Percentiles rank a stretch among this genome's conserved stretches.
These are phyloP conservation scores for Microcyclosporella mali DNA, from an alignment of 2,329 filamentous ascomycete species.

Conservation along the genomic window DNA sequence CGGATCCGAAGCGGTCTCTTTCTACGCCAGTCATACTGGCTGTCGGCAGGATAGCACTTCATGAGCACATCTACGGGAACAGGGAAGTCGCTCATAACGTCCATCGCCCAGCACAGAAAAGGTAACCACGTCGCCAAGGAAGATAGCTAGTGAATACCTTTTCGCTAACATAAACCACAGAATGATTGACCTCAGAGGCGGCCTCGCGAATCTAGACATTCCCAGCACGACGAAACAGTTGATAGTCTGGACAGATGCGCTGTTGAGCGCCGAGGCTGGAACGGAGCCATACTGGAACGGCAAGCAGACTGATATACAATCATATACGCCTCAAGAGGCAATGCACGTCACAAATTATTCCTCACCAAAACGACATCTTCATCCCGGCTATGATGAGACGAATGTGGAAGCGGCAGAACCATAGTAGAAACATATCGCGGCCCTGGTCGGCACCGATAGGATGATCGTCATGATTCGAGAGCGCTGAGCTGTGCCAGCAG, in stretches of 20 bases:
- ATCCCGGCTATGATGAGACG: slow-evolving; percentile 13
- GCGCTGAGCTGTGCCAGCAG: no score
- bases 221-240: slow-evolving; percentile 13
- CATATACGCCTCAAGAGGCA: slow-evolving; percentile 15
- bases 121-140: slow-evolving; percentile 1
- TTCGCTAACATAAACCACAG: slow-evolving; percentile 2
- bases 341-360: slow-evolving; percentile 15
- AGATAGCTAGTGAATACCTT: not conserved
- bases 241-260: slow-evolving; percentile 16
- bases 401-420: no score
- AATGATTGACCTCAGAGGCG: slow-evolving; percentile 17
- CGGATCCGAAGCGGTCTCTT: slow-evolving; percentile 15
- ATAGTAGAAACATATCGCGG: no score
- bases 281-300: slow-evolving; percentile 12
- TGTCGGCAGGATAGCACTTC: slow-evolving; percentile 21
- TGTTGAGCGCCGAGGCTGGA: slow-evolving; percentile 13
- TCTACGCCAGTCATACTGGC: slow-evolving; percentile 21
- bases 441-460: no score
- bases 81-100: slow-evolving; percentile 14
- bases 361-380: slow-evolving; percentile 11
- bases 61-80: slow-evolving; percentile 23
- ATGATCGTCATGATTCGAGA: no score
- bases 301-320: slow-evolving; percentile 9
- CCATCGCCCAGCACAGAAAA: slow-evolving; percentile 17
- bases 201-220: slow-evolving; percentile 12